Evolutionary conservation across 129 eudicot genomes (phyloP), one percentile per base, ranked within the genome.

Genomic region (Artemisia argyi): DNA sequence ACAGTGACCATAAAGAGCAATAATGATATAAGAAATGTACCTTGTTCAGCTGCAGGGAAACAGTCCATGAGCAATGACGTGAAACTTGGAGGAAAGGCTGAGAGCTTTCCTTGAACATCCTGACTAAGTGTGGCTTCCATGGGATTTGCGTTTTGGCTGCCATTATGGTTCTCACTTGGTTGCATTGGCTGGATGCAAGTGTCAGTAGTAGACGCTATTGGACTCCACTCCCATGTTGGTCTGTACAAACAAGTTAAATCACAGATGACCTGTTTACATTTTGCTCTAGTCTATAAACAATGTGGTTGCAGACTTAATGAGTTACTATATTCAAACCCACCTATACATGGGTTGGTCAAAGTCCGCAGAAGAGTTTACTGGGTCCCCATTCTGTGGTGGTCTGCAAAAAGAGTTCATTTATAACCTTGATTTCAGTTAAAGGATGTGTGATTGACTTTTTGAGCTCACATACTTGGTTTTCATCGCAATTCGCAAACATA

Each of bases 81-180:
- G 83, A 91, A 92, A 73, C 96, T 87, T 50, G 96, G 97, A 79
- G 97, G 96, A 73, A 84, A 83, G 16, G 78, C 79, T 18, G 87
- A 68, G 68, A 68, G 79, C 65, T 59, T 83, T 39, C 46, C 46
- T 64, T 72, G 87, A 79, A 70, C 73, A 74, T 83, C 79, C 75
- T 67, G 68, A 58, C 68, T 52, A 55, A 42, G 9, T 52, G 69
- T 20, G 3, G 55, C 26, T 65, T 73, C 82, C 13, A 47, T 79
- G n/a, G 82, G 59, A 56, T 17, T 60, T 56, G 77, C 58, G 60
- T 49, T 69, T 69, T 84, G 79, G 77, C 63, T 35, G 76, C 22
- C 61, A 53, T 85, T 80, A 15, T 46, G 28, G 58, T 68, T 60
- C 73, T 22, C 67, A 76, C 39, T 62, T 54, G 62, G 71, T 56